Evolutionary conservation across 2,329 filamentous ascomycete species (phyloP).

Genomic region (Penicillium paneum): DNA sequence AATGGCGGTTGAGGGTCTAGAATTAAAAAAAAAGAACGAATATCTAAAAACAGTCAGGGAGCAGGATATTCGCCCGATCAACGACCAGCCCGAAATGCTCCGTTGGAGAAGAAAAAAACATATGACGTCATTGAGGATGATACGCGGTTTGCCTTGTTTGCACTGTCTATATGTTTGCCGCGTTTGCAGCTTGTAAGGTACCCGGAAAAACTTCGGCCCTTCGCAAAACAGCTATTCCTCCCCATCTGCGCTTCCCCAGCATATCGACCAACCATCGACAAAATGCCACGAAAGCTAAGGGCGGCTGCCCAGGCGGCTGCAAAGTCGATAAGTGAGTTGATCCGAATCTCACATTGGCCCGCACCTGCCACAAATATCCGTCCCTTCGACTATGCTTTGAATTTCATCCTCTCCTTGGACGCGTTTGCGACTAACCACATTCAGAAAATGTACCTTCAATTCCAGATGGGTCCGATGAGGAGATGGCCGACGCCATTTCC

Average conservation of each 20-base stretch:
- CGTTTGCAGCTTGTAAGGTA: not conserved
- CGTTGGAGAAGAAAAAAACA: not conserved
- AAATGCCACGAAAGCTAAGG: conserved; percentile 46
- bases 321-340: conserved; percentile 44
- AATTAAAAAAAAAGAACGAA: not conserved
- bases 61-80: conserved; percentile 3
- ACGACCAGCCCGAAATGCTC: conserved; percentile 5
- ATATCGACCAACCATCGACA: conserved; percentile 6
- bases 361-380: not conserved
- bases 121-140: not conserved
- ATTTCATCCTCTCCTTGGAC: conserved; percentile 4
- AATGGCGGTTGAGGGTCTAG: conserved; percentile 2
- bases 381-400: not conserved
- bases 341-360: not conserved
- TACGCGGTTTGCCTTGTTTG: not conserved
- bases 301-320: conserved; percentile 48
- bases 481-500: conserved; percentile 31
- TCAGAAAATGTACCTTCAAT: conserved; percentile 43
- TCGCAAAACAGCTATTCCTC: conserved; percentile 18
- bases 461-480: conserved; percentile 46
- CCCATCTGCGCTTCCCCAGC: conserved; percentile 6
- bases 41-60: not conserved
- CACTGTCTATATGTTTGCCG: not conserved
- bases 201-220: conserved; percentile 12
- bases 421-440: conserved; percentile 20